Conservation (phyloP, 75 land plant genomes). For the Picea glauca region DNA sequence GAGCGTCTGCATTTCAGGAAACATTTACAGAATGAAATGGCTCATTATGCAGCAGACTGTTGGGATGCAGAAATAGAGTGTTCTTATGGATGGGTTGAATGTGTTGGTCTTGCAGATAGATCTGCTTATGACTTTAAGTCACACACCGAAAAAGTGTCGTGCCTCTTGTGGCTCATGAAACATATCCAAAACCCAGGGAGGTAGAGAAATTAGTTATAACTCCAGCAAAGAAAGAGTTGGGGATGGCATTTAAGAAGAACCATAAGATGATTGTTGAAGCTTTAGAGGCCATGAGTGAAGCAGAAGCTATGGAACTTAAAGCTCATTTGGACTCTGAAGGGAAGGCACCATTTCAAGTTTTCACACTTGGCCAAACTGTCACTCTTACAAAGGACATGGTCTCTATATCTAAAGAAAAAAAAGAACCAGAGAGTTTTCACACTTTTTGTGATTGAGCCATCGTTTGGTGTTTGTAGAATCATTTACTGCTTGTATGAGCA, state of each 20-base stretch:
- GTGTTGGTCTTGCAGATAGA: slow-evolving; percentile 95
- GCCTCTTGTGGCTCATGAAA: slow-evolving; percentile 76
- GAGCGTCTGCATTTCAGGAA: slow-evolving; percentile 85
- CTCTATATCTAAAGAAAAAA: slow-evolving; percentile 70
- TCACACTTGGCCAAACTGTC: slow-evolving; percentile 72
- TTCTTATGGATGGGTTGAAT: slow-evolving; percentile 98
- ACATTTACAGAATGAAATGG: slow-evolving; percentile 97
- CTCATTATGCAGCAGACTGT: slow-evolving; percentile 97
- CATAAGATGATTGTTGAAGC: slow-evolving; percentile 80
- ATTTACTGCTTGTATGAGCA: slow-evolving; percentile 95
- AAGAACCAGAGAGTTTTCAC: slow-evolving; percentile 76
- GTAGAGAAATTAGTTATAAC: slow-evolving; percentile 75
- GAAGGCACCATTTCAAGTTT: slow-evolving; percentile 68
- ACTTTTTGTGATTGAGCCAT: slow-evolving; percentile 98
- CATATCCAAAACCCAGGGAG: slow-evolving; percentile 73
- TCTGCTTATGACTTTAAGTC: slow-evolving; percentile 96
- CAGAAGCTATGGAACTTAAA: slow-evolving; percentile 88
- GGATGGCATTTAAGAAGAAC: slow-evolving; percentile 74
- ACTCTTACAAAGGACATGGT: slow-evolving; percentile 80
- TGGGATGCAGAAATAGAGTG: slow-evolving; percentile 99
- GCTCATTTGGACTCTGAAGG: slow-evolving; percentile 74
- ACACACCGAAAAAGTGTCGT: slow-evolving; percentile 83
- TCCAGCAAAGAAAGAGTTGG: slow-evolving; percentile 80
- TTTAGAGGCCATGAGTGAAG: slow-evolving; percentile 84
- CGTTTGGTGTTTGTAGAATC: slow-evolving; percentile 95